Evolutionary conservation across 2,329 filamentous ascomycete species (phyloP).

Genomic region (Nannizziopsis arthrosporioides): DNA sequence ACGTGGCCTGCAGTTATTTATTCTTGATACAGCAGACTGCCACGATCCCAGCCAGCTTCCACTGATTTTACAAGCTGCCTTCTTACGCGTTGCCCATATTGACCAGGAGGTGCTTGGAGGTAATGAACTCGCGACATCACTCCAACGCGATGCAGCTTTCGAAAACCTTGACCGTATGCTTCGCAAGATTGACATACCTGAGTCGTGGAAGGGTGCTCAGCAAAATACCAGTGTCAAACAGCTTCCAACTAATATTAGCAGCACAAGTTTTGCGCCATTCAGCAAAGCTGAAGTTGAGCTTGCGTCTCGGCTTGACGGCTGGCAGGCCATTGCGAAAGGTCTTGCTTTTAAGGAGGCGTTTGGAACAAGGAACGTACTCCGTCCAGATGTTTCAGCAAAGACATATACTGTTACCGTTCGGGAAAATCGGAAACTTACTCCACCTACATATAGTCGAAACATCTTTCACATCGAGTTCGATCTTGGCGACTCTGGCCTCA

Average conservation of each 20-base stretch:
- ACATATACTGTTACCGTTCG: slow-evolving; percentile 81
- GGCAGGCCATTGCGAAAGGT: slow-evolving; percentile 75
- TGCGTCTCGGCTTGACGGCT: slow-evolving; percentile 56
- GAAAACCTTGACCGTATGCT: slow-evolving; percentile 60
- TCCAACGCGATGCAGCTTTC: slow-evolving; percentile 49
- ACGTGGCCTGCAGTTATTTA: slow-evolving; percentile 58
- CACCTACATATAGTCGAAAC: slow-evolving; percentile 81
- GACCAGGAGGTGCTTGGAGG: slow-evolving; percentile 51
- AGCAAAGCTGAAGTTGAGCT: slow-evolving; percentile 61
- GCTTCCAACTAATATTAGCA: slow-evolving; percentile 54
- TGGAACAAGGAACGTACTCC: slow-evolving; percentile 57
- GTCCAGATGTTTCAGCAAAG: slow-evolving; percentile 76
- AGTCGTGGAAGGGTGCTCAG: slow-evolving; percentile 64
- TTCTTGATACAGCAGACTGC: slow-evolving; percentile 60
- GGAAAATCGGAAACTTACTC: slow-evolving; percentile 89
- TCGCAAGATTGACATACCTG: slow-evolving; percentile 61
- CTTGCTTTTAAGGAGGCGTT: slow-evolving; percentile 93
- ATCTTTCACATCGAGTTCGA: slow-evolving; percentile 99
- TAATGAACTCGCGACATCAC: slow-evolving; percentile 53
- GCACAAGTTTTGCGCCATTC: slow-evolving; percentile 73
- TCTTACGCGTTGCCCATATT: slow-evolving; percentile 64
- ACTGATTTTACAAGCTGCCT: slow-evolving; percentile 66
- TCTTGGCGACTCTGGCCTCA: slow-evolving; percentile 78
- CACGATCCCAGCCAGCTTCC: slow-evolving; percentile 56
- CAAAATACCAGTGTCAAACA: slow-evolving; percentile 31